These are phyloP conservation scores for Xylaria telfairii DNA, from an alignment of 495 filamentous ascomycete species.

Conservation along the genomic window DNA sequence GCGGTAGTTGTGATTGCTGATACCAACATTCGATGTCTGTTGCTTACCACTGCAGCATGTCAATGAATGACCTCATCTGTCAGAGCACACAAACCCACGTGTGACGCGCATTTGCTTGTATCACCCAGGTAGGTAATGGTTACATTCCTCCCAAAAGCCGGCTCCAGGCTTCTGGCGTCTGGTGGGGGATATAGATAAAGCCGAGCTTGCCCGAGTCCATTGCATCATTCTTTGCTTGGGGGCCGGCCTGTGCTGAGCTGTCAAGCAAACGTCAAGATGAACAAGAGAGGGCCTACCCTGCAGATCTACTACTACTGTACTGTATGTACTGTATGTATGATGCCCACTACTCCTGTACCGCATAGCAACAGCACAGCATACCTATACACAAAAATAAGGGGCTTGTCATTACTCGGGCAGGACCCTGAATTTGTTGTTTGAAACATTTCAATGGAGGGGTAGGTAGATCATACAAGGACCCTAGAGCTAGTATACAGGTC, in stretches of 20 bases:
- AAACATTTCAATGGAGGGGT: slow-evolving; percentile 11
- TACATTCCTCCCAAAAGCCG: not conserved
- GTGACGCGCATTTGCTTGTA: not conserved
- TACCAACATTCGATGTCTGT: not conserved
- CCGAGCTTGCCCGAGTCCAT: slow-evolving; percentile 11
- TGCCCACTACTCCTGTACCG: not conserved
- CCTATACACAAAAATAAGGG: not conserved
- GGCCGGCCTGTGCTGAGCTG: not conserved
- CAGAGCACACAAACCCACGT: not conserved
- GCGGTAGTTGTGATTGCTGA: not conserved
- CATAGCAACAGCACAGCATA: not conserved
- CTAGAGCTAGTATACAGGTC: slow-evolving; percentile 18
- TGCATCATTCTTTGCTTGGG: slow-evolving; percentile 12
- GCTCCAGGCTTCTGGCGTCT: not conserved
- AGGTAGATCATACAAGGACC: slow-evolving; percentile 8
- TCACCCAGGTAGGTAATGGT: not conserved
- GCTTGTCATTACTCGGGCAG: slow-evolving; percentile 5
- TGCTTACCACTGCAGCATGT: not conserved
- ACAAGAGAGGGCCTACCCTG: not conserved
- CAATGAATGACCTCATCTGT: slow-evolving; percentile 1
- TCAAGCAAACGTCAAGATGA: not conserved
- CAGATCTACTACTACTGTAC: not conserved
- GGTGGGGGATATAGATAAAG: not conserved
- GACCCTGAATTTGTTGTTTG: slow-evolving; percentile 7
- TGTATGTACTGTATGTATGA: not conserved